Evolutionary conservation across 1,284 basidiomycete species (phyloP).

Genomic region (Melampsora americana): DNA sequence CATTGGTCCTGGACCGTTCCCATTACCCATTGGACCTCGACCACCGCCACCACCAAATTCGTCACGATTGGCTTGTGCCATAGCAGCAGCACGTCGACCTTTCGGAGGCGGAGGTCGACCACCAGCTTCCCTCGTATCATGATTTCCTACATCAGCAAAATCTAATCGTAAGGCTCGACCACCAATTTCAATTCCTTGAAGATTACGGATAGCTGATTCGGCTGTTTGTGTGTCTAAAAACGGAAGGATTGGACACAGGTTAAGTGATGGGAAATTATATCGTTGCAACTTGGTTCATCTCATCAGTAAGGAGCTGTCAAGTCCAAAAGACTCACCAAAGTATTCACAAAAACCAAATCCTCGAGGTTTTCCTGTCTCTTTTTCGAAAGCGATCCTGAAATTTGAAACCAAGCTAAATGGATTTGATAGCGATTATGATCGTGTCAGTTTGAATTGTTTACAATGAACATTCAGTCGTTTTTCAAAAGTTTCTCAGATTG

Average conservation of each 20-base stretch:
- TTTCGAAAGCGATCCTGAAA: slow-evolving; percentile 41
- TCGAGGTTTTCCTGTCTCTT: slow-evolving; percentile 35
- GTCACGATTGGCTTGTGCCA: not conserved
- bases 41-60: slow-evolving; percentile 45
- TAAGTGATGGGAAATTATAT: not conserved
- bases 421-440: no score
- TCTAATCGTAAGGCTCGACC: slow-evolving; percentile 81
- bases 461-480: no score
- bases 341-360: slow-evolving; percentile 44
- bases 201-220: slow-evolving; percentile 75
- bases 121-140: slow-evolving; percentile 37
- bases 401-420: slow-evolving; percentile 25
- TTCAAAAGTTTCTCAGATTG: no score
- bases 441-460: no score
- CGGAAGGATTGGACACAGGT: not conserved
- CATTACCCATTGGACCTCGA: slow-evolving; percentile 49
- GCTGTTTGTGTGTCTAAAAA: slow-evolving; percentile 83
- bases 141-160: slow-evolving; percentile 60
- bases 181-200: slow-evolving; percentile 73
- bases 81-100: slow-evolving; percentile 24
- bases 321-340: slow-evolving; percentile 26
- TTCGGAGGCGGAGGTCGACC: slow-evolving; percentile 30
- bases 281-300: not conserved
- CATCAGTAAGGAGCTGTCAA: not conserved
- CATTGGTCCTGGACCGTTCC: slow-evolving; percentile 16